Base-by-base conservation (phyloP, 495 filamentous ascomycete species). In the Hypomontagnella monticulosa region DNA sequence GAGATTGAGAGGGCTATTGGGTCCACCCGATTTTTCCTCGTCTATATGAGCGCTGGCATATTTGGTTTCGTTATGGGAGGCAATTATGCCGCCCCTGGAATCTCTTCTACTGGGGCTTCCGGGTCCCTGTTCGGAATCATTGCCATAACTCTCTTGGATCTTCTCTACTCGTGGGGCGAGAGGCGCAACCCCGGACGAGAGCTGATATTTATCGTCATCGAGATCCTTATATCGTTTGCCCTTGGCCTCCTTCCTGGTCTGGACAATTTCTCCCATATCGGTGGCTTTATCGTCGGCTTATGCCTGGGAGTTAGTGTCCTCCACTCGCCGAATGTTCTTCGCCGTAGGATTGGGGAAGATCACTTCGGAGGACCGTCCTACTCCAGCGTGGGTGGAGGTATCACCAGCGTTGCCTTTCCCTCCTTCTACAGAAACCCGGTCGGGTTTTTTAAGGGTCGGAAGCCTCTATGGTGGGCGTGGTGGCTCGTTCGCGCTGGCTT, bases 241-340 rank as follows among this genome's bases (percentile, higher is more conserved):
- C 85, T 99, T 10, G 95, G 95, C 33, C 85, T 99, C 15, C 85
- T 99, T 0, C 95, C 95, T 0, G 94, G 93, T 6, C 77, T 99
- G 41, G 95, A 99, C 79, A 99, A 99, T 76, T 99, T 99, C 78
- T 89, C 91, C 19, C 95, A 99, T 70, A 97, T 99, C 60, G 95
- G 95, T 33, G 95, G 95, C 7, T 97, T 99, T 72, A 77, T 96
- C 49, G 95, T 97, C 88, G 95, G 95, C 0, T 77, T 99, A 12
- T 89, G 89, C 4, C 84, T 97, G 19, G 95, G 95, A 4, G 79
- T 98, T 33, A 93, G 89, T 65, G 77, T 99, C 41, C 82, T 98
- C 69, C 92, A 91, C 66, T 97, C 95, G 5, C 95, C 95, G 0
- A 89, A 90, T 60, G 80, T 85, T 3, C 84, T 99, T 10, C 86